phyloP scores from a whole-genome alignment of 306 rosid species.

The Luffa aegyptiaca region DNA sequence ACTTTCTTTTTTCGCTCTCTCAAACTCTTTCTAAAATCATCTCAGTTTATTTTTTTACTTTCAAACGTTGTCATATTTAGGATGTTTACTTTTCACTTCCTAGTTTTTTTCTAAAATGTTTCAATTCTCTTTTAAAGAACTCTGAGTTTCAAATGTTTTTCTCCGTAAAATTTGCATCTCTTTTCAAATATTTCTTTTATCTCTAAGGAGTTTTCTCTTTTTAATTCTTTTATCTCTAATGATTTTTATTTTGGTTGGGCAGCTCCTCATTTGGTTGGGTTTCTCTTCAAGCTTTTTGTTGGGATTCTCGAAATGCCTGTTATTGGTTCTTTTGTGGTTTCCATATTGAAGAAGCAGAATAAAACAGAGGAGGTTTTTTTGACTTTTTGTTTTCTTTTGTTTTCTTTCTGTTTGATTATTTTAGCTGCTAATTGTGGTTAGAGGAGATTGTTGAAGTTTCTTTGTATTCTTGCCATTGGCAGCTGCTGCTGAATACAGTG shows the following conservation, averaged over 20 bases:
- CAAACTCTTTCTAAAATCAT: no score
- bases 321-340: slow-evolving; percentile 45
- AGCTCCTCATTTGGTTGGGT: slow-evolving; percentile 94
- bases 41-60: no score
- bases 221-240: no score
- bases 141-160: no score
- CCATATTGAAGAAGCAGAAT: slow-evolving; percentile 55
- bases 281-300: slow-evolving; percentile 47
- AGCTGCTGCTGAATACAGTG: slow-evolving; percentile 59
- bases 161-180: no score
- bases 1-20: no score
- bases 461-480: slow-evolving; percentile 14
- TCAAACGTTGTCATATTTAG: no score
- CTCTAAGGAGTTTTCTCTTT: no score
- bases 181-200: no score
- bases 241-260: slow-evolving; percentile 13
- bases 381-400: background rate
- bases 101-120: no score
- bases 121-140: no score
- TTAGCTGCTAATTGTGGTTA: background rate
- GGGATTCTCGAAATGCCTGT: slow-evolving; percentile 50
- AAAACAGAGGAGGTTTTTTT: slow-evolving; percentile 47
- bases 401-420: background rate
- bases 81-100: no score
- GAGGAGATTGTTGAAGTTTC: background rate